phyloP scores from a whole-genome alignment of 2,329 filamentous ascomycete species.

The Dactylellina cionopaga region DNA sequence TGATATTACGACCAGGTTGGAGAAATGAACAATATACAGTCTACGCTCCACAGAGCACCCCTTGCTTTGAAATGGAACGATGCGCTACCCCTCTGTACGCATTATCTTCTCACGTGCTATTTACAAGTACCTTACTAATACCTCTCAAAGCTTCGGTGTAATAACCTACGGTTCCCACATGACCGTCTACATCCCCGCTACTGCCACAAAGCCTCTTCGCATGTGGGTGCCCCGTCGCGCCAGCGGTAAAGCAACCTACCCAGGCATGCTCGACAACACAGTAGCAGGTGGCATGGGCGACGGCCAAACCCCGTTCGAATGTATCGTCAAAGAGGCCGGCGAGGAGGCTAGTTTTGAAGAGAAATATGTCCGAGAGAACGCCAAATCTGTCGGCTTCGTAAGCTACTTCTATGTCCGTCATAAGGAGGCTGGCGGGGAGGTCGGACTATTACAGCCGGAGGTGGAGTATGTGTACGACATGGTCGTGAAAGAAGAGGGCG shows the following conservation, averaged over 20 bases:
- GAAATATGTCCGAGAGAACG: conserved; percentile 71
- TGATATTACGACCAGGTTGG: conserved; percentile 72
- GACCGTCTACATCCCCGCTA: conserved; percentile 73
- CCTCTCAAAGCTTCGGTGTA: conserved; percentile 28
- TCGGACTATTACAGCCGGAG: conserved; percentile 77
- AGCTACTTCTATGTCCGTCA: conserved; percentile 88
- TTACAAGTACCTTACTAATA: not conserved
- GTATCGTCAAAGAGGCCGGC: conserved; percentile 82
- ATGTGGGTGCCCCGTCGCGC: conserved; percentile 87
- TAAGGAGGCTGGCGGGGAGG: conserved; percentile 79
- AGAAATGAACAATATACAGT: conserved; percentile 82
- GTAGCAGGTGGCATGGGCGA: conserved; percentile 87
- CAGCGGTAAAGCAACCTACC: conserved; percentile 83
- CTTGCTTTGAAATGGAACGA: conserved; percentile 81
- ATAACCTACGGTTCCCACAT: conserved; percentile 67
- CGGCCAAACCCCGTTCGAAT: conserved; percentile 81
- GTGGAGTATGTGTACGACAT: conserved; percentile 92
- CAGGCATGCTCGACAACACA: conserved; percentile 92
- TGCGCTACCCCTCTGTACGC: conserved; percentile 78
- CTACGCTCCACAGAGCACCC: conserved; percentile 70
- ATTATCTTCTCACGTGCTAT: conserved; percentile 63
- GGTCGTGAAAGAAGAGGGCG: conserved; percentile 70
- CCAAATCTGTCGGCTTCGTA: conserved; percentile 73
- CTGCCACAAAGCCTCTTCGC: conserved; percentile 66
- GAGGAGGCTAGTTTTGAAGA: conserved; percentile 88